Evolutionary conservation across 495 filamentous ascomycete genomes (phyloP).

Genomic region (Articulospora tetracladia): DNA sequence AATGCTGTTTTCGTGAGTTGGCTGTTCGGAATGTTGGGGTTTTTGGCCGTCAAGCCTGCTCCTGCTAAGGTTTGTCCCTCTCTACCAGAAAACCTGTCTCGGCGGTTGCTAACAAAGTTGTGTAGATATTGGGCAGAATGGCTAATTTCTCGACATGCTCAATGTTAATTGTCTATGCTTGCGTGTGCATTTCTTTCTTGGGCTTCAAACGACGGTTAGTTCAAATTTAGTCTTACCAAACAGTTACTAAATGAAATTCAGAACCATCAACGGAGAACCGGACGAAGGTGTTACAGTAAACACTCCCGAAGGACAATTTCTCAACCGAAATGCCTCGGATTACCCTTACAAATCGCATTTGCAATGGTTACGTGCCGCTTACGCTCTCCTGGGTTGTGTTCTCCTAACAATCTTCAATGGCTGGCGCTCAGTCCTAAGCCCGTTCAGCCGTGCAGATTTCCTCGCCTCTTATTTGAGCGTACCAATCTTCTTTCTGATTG

Average conservation of each 20-base stretch:
- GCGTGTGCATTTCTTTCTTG: conserved; percentile 36
- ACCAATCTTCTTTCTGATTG: conserved; percentile 24
- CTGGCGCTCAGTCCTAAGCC: conserved; percentile 28
- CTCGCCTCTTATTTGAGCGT: conserved; percentile 15
- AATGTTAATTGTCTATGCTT: conserved; percentile 34
- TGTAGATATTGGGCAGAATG: conserved; percentile 26
- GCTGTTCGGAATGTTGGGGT: conserved; percentile 28
- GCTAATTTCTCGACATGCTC: conserved; percentile 40
- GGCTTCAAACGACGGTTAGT: conserved; percentile 27
- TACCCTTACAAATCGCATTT: conserved; percentile 42
- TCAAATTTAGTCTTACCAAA: no score
- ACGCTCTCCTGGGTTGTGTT: conserved; percentile 34
- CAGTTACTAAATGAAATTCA: no score
- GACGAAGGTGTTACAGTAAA: conserved; percentile 6
- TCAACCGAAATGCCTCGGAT: conserved; percentile 34
- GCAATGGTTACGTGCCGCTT: conserved; percentile 36
- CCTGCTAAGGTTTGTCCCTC: conserved; percentile 1
- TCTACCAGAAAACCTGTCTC: neutral
- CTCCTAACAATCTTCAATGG: conserved; percentile 40
- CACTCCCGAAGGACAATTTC: conserved; percentile 26
- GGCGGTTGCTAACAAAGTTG: neutral
- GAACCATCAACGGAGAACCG: conserved; percentile 19
- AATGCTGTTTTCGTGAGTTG: conserved; percentile 39
- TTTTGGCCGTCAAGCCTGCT: conserved; percentile 22
- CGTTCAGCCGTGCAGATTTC: conserved; percentile 4